A percentile compares a stretch with the other conserved stretches of the same genome.
Conservation (phyloP, 441 rosid genomes). For the Eruca vesicaria region DNA sequence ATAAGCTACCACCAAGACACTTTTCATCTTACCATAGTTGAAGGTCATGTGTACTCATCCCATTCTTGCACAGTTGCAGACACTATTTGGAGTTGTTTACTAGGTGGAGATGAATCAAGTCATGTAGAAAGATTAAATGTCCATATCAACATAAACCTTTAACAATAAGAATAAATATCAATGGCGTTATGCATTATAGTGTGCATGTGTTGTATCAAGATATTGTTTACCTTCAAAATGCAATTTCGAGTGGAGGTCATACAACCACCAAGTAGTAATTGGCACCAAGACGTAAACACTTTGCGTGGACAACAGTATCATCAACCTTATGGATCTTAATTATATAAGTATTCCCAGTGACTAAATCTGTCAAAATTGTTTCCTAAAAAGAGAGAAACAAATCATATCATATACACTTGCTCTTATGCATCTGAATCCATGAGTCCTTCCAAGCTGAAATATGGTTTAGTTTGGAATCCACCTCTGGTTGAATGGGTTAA, state of each 20-base stretch:
- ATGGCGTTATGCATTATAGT: too few species aligned
- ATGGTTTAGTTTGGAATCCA: neutral
- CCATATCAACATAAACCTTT: neutral
- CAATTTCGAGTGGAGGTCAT: too few species aligned
- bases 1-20: too few species aligned
- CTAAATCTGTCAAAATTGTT: neutral
- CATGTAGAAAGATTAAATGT: neutral
- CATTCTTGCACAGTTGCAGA: too few species aligned
- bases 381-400: neutral
- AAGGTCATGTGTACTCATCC: too few species aligned
- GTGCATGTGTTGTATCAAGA: too few species aligned
- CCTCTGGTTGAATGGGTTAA: neutral
- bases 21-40: too few species aligned
- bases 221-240: too few species aligned
- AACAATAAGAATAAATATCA: too few species aligned
- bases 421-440: neutral
- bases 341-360: neutral
- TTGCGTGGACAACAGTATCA: neutral
- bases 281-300: too few species aligned
- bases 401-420: neutral
- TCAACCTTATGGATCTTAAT: neutral
- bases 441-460: too few species aligned
- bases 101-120: neutral
- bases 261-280: too few species aligned
- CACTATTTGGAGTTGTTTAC: neutral